Percentiles rank a stretch among this genome's conserved stretches.
These are phyloP conservation scores for Hypoxylon lienhwacheense DNA, from an alignment of 495 filamentous ascomycete species.

Conservation along the genomic window DNA sequence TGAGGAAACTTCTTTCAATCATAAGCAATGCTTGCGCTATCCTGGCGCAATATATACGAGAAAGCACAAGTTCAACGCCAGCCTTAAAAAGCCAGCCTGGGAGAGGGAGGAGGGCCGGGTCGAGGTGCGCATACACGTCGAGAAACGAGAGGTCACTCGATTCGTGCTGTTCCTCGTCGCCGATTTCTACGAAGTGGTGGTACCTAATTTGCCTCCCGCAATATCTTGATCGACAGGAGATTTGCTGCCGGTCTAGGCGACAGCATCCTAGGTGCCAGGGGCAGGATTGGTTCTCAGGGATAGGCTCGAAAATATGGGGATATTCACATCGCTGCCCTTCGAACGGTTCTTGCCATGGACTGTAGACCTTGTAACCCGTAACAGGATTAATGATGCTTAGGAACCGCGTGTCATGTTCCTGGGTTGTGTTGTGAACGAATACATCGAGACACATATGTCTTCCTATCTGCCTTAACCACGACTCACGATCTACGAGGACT, in stretches of 20 bases:
- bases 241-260: background rate
- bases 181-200: constrained; percentile 28
- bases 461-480: no score
- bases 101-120: background rate
- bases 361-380: constrained; percentile 25
- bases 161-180: background rate
- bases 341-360: constrained; percentile 22
- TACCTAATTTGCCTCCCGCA: constrained; percentile 8
- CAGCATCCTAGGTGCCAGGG: constrained; percentile 22
- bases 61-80: constrained; percentile 14
- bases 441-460: constrained; percentile 22
- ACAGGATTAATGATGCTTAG: constrained; percentile 14
- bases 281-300: background rate
- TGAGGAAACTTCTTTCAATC: no score
- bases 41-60: background rate
- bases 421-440: constrained; percentile 12
- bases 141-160: constrained; percentile 4
- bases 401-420: constrained; percentile 23
- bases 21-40: background rate
- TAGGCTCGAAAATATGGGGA: background rate
- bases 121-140: background rate
- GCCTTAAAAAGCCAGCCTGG: constrained; percentile 17
- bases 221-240: background rate
- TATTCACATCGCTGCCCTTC: background rate
- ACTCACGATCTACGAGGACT: no score